Conservation (phyloP, 2,329 filamentous ascomycete species). For the Paecilomyces sp. region DNA sequence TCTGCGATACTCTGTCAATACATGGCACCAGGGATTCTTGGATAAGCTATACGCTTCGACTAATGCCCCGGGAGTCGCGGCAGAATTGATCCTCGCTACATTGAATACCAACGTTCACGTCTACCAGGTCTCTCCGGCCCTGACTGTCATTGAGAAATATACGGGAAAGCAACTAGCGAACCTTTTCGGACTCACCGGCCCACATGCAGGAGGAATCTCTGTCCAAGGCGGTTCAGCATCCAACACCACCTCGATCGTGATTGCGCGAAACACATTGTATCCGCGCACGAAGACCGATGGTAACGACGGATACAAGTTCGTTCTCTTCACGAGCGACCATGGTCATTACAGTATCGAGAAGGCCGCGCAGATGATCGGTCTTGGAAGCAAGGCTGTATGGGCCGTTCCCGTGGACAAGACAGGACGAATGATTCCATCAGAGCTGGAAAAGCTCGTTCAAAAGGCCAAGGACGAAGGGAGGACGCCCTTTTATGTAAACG, state of each 20-base stretch:
- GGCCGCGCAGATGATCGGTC: conserved; percentile 81
- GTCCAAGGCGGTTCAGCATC: conserved; percentile 76
- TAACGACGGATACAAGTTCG: conserved; percentile 58
- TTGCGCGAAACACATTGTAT: conserved; percentile 80
- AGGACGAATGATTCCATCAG: conserved; percentile 64
- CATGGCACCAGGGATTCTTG: conserved; percentile 95
- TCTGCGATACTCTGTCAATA: conserved; percentile 85
- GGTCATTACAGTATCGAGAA: conserved; percentile 95
- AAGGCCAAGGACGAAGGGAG: conserved; percentile 59
- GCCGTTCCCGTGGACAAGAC: conserved; percentile 63
- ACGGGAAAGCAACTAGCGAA: conserved; percentile 66
- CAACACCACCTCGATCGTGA: conserved; percentile 76
- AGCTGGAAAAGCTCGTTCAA: conserved; percentile 57
- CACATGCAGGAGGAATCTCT: conserved; percentile 63
- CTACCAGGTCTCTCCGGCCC: conserved; percentile 83
- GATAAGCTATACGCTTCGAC: conserved; percentile 93
- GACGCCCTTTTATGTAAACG: conserved; percentile 90
- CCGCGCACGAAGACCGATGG: conserved; percentile 70
- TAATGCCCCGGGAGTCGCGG: conserved; percentile 76
- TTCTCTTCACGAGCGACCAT: conserved; percentile 80
- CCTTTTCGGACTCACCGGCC: conserved; percentile 68
- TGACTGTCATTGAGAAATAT: conserved; percentile 81
- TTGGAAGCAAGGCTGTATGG: conserved; percentile 69
- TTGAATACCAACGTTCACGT: conserved; percentile 95
- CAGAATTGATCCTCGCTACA: conserved; percentile 75